Conservation (phyloP, 2,329 filamentous ascomycete genomes). For the Cladorrhinum sp. region DNA sequence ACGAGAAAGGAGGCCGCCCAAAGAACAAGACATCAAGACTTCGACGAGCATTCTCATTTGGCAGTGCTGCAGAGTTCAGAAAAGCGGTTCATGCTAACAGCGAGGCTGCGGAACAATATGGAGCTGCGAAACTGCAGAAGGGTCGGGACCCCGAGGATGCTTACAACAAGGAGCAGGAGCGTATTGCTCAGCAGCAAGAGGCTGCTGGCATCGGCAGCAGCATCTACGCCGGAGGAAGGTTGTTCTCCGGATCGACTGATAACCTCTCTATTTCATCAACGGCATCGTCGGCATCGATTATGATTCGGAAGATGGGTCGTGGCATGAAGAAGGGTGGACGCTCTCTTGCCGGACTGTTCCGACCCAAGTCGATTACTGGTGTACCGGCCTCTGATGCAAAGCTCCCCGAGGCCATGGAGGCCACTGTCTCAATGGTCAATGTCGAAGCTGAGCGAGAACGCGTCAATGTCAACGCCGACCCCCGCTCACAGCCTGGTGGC, state of each 20-base stretch:
- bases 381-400: constrained; percentile 68
- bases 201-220: constrained; percentile 85
- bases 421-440: constrained; percentile 92
- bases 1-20: constrained; percentile 71
- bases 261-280: constrained; percentile 91
- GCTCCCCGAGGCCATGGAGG: constrained; percentile 65
- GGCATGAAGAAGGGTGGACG: constrained; percentile 94
- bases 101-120: constrained; percentile 31
- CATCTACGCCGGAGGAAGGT: constrained; percentile 84
- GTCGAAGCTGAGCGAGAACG: constrained; percentile 88
- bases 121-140: constrained; percentile 61
- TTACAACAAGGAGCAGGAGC: constrained; percentile 82
- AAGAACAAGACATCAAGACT: constrained; percentile 85
- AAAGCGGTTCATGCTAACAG: constrained; percentile 64
- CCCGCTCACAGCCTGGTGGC: constrained; percentile 64
- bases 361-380: constrained; percentile 87
- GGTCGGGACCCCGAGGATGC: constrained; percentile 61
- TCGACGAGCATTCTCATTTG: constrained; percentile 91
- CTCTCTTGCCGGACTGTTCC: constrained; percentile 89
- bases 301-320: constrained; percentile 98
- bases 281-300: constrained; percentile 83
- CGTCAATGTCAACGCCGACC: constrained; percentile 72
- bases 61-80: constrained; percentile 86
- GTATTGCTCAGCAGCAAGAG: constrained; percentile 90
- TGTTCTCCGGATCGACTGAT: constrained; percentile 89